Conservation (phyloP, 2,329 filamentous ascomycete species). For the Xylariaceae sp. region DNA sequence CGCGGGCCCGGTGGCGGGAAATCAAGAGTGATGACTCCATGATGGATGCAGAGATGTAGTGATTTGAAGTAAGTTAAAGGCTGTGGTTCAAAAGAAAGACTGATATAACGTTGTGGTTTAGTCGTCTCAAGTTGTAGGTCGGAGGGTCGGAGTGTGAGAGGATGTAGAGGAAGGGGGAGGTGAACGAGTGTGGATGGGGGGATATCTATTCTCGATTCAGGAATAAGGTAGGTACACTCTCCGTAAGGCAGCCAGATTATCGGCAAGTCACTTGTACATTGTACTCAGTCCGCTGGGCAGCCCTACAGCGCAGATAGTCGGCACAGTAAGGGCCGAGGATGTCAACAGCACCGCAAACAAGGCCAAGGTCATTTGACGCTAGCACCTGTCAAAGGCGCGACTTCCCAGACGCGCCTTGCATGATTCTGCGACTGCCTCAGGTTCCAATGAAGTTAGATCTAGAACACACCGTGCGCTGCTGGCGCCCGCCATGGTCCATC, state of each 20-base stretch:
- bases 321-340: background rate
- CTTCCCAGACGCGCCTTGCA: background rate
- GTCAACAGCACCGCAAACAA: background rate
- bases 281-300: background rate
- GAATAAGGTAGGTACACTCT: background rate
- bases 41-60: too few species aligned
- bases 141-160: too few species aligned
- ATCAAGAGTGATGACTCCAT: too few species aligned
- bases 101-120: too few species aligned
- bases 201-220: background rate
- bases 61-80: too few species aligned
- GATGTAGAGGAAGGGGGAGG: too few species aligned
- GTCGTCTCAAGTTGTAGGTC: too few species aligned
- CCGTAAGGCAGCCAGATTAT: background rate
- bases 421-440: background rate
- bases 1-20: too few species aligned
- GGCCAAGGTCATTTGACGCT: background rate
- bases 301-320: background rate
- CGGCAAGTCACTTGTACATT: background rate
- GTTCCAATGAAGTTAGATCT: background rate
- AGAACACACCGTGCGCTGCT: background rate
- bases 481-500: background rate
- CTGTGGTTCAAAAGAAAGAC: too few species aligned
- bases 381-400: background rate
- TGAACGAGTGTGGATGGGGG: background rate